phyloP scores from a whole-genome alignment of 306 rosid species.

The Vigna reflexopilosa region DNA sequence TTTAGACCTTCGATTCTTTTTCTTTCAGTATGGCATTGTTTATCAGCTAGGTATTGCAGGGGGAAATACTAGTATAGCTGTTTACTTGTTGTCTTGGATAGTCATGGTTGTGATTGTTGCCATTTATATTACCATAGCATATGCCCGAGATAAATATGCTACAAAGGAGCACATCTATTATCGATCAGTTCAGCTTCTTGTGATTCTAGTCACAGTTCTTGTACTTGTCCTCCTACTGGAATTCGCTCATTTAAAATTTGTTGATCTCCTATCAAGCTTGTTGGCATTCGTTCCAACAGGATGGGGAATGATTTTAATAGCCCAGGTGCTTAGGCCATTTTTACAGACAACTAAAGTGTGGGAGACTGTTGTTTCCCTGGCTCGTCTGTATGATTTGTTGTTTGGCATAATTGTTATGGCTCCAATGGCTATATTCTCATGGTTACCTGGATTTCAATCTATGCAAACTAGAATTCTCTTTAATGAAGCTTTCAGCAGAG shows the following conservation, averaged over 20 bases:
- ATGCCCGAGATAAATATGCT: conserved; percentile 80
- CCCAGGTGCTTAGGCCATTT: conserved; percentile 91
- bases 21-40: conserved; percentile 93
- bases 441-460: conserved; percentile 96
- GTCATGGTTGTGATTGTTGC: conserved; percentile 73
- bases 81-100: conserved; percentile 91
- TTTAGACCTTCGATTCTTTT: conserved; percentile 94
- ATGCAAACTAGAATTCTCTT: conserved; percentile 98
- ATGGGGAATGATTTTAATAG: conserved; percentile 91
- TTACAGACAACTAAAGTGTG: conserved; percentile 80
- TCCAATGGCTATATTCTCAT: conserved; percentile 83
- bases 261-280: conserved; percentile 73
- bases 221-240: conserved; percentile 64
- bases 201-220: conserved; percentile 63
- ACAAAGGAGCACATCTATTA: conserved; percentile 75
- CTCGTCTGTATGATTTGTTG: conserved; percentile 82
- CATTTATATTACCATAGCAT: conserved; percentile 67
- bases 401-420: conserved; percentile 86
- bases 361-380: conserved; percentile 87
- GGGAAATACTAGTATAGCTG: conserved; percentile 60
- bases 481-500: conserved; percentile 96
- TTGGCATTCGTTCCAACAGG: conserved; percentile 93
- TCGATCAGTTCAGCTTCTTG: conserved; percentile 84
- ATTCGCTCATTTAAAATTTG: conserved; percentile 57
- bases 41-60: conserved; percentile 68